A percentile compares a stretch with the other conserved stretches of the same genome.
Evolutionary conservation across 257 asterid genomes (phyloP).

Genomic region (Przewalskia tangutica): DNA sequence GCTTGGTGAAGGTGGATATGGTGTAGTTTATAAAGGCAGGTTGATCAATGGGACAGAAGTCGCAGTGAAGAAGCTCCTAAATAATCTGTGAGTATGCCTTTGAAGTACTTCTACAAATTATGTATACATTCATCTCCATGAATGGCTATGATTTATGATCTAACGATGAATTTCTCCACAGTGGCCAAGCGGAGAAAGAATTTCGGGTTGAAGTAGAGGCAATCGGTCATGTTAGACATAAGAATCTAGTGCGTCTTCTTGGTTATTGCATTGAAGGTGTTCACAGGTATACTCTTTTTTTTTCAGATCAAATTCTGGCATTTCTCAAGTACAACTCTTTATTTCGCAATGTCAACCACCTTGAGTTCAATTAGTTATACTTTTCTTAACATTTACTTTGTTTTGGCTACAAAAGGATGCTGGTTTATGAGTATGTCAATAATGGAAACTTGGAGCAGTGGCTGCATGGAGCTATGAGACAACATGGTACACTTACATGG

Average conservation of each 20-base stretch:
- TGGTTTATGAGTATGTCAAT: conserved; percentile 90
- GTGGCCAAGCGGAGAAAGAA: conserved; percentile 98
- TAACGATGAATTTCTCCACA: conserved; percentile 20
- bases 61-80: conserved; percentile 90
- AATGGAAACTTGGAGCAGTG: conserved; percentile 95
- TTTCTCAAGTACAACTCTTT: not conserved
- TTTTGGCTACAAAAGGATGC: conserved; percentile 44
- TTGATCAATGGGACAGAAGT: conserved; percentile 84
- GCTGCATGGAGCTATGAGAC: conserved; percentile 96
- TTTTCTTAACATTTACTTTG: not conserved
- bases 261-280: conserved; percentile 98
- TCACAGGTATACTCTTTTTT: conserved; percentile 51
- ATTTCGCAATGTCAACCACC: not conserved
- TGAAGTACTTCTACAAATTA: not conserved
- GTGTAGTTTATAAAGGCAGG: conserved; percentile 71
- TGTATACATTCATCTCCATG: too few relatives aligned
- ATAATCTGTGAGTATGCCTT: conserved; percentile 67
- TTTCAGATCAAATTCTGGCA: not conserved
- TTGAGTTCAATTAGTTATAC: not conserved
- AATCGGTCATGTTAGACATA: conserved; percentile 93
- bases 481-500: conserved; percentile 78
- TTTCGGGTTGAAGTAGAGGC: conserved; percentile 97
- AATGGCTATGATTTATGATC: conserved; percentile 1
- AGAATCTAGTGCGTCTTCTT: conserved; percentile 89
- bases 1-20: conserved; percentile 97